Evolutionary conservation across 352 stramenopile species (phyloP), one percentile per base, ranked within the genome.

Genomic region (Pythium brassicae): DNA sequence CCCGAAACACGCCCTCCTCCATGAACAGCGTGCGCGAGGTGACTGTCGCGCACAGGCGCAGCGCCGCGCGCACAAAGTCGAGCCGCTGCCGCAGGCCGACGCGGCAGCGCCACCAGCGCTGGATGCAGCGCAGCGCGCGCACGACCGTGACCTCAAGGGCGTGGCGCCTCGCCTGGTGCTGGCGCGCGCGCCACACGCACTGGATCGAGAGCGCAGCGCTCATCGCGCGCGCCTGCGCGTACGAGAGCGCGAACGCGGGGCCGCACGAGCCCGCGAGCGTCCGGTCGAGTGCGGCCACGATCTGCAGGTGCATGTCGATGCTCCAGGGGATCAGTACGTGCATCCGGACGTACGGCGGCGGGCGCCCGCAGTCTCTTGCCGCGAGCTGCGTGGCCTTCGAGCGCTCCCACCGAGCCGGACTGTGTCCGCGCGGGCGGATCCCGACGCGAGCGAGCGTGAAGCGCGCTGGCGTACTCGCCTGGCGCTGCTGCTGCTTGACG

Each of bases 291-390:
- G 64, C 68, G 5, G 72, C 50, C 52, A 83, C 71, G 35, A 91
- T 69, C 40, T 86, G 76, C 59, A 87, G 39, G 39, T 89, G 86
- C 80, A 91, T 91, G 50, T 89, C 80, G 53, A 91, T 78, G 12
- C 76, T 91, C 74, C 74, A 89, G 2, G 78, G 78, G 26, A 91
- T 68, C 25, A 91, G 83, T 40, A 85, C 80, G 23, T 60, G 71
- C 66, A 91, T 84, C 37, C 71, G 74, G 7, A 44, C 37, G 56
- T 91, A 91, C 26, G 2, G 47, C 14, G 4, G 23, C 25, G 15
- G 44, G 2, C 29, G 17, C 11, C 15, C 11, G 22, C 25, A 17
- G 22, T 26, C 1, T 14, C 26, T 27, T 14, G 20, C 14, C 19
- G 37, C 1, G 32, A 59, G 57, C 10, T 26, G 23, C 3, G 57